Base-by-base conservation (phyloP, 306 rosid genomes). In the Vicia sativa region DNA sequence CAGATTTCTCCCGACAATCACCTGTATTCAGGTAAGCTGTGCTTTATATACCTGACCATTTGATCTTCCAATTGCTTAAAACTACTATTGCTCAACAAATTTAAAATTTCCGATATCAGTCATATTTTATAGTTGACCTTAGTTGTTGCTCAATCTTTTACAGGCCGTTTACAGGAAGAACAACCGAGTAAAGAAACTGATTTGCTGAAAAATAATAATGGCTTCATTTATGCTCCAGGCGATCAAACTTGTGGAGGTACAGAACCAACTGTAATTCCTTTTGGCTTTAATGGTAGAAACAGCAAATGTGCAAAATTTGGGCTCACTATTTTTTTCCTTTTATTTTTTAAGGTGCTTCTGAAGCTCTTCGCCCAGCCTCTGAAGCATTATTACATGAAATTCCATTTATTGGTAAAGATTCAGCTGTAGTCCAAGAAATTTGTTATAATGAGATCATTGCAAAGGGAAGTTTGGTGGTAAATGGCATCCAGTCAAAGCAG, bases 11-110 rank as follows among this genome's bases (percentile, higher is more conserved):
- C 78, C 6, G 80, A 72, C 54, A 78, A 65, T 84, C 72, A 64
- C 69, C 49, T 62, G 19, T 70, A 54, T 78, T 75, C 82, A 77
- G 96, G 96, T 90, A 44, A 69, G 77, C 58, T 59, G 42, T 43
- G 62, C 65, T 62, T 63, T 54, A 61, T 70, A 28, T 55, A 48
- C 25, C 52, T 58, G 67, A 44, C 67, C 42, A 62, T 13, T 37
- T 14, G 50, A 52, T 67, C 60, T 61, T 78, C 28, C 18, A 25
- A 42, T 34, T 66, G 21, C 38, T 65, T 60, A 26, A 9, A 35
- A 35, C 29, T 72, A 13, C 43, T 73, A 34, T 12, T 12, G 41
- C 45, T 54, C 62, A 37, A 52, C 53, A 23, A 68, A 18, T 67
- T 31, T 38, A 41, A 50, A 55, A 13, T 35, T 69, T 12, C 19